These are phyloP conservation scores for Luffa acutangula DNA, from an alignment of 306 rosid species.

Conservation along the genomic window DNA sequence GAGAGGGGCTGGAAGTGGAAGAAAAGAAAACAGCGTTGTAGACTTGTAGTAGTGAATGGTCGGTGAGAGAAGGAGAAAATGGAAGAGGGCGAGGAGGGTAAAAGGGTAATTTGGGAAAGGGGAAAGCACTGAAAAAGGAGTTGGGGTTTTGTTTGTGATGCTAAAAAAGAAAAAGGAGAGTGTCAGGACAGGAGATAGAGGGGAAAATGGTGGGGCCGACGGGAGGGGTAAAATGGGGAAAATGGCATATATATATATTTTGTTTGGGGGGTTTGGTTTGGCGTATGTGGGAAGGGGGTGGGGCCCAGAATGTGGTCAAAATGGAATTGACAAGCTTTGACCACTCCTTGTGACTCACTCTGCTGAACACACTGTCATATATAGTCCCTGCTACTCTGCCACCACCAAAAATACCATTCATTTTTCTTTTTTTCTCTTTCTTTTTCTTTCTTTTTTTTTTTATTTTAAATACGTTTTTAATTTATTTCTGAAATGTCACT, in stretches of 20 bases:
- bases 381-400: conserved; percentile 5
- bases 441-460: too few relatives aligned
- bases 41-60: background rate
- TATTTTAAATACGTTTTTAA: too few relatives aligned
- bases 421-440: background rate
- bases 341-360: conserved; percentile 1
- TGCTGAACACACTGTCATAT: background rate
- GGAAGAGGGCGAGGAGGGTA: background rate
- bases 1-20: too few relatives aligned
- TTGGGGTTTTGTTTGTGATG: background rate
- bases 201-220: background rate
- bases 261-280: too few relatives aligned
- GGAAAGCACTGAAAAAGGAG: background rate
- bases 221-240: background rate
- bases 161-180: background rate
- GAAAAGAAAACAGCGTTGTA: background rate
- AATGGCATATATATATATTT: background rate
- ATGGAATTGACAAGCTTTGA: conserved; percentile 7
- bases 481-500: too few relatives aligned
- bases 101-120: background rate
- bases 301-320: conserved; percentile 2
- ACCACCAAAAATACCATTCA: conserved; percentile 2
- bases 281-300: background rate
- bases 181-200: background rate
- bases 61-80: background rate